Percentiles rank a stretch among this genome's conserved stretches.
Conservation (phyloP, 2,329 filamentous ascomycete genomes). For the Torrubiella hemipterigena region DNA sequence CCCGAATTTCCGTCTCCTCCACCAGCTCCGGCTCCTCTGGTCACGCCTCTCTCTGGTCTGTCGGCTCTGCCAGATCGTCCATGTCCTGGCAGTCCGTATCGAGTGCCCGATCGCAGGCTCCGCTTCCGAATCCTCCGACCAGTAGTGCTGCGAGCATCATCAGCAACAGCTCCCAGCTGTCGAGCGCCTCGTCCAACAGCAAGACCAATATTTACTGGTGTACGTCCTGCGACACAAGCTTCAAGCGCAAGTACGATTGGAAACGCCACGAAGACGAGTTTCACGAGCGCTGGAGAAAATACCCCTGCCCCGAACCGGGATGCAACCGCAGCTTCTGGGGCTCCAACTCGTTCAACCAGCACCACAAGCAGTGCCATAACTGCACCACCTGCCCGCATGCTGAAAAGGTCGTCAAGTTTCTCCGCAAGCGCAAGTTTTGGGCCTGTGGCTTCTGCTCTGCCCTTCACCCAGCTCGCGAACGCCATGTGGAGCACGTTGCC, state of each 20-base stretch:
- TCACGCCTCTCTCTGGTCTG: conserved; percentile 34
- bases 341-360: conserved; percentile 56
- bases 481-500: conserved; percentile 56
- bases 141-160: conserved; percentile 15
- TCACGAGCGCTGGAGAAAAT: conserved; percentile 56
- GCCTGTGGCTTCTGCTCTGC: conserved; percentile 57
- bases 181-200: conserved; percentile 14
- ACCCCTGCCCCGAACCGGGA: conserved; percentile 48
- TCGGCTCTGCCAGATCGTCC: conserved; percentile 24
- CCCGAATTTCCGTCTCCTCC: conserved; percentile 35
- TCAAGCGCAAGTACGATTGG: conserved; percentile 59
- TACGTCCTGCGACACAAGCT: conserved; percentile 49
- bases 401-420: conserved; percentile 49
- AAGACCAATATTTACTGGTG: conserved; percentile 42
- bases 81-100: conserved; percentile 27
- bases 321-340: conserved; percentile 59
- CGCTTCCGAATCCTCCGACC: conserved; percentile 21
- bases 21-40: conserved; percentile 37
- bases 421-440: conserved; percentile 54
- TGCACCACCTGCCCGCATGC: conserved; percentile 55
- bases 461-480: conserved; percentile 50
- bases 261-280: conserved; percentile 59
- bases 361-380: conserved; percentile 53
- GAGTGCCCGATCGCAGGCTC: conserved; percentile 21
- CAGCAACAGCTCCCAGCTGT: conserved; percentile 19